phyloP scores from a whole-genome alignment of 2,329 filamentous ascomycete species.

The Arthroderma uncinatum region DNA sequence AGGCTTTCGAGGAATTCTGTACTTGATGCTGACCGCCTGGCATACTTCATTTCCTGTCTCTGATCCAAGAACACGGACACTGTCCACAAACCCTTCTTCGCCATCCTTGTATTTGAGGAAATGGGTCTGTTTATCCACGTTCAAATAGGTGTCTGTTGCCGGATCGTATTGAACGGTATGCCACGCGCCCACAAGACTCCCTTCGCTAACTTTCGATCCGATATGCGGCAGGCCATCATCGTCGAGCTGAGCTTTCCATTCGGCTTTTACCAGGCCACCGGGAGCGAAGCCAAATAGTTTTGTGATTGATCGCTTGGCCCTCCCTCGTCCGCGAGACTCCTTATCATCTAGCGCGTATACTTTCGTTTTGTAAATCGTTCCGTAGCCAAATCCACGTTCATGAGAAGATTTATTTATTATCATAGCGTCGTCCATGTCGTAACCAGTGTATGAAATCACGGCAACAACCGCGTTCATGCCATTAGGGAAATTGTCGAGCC shows the following conservation, averaged over 20 bases:
- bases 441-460: conserved; percentile 96
- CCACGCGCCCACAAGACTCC: conserved; percentile 78
- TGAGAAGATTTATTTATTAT: conserved; percentile 96
- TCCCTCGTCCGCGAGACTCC: conserved; percentile 50
- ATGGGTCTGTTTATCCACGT: conserved; percentile 74
- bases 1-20: conserved; percentile 78
- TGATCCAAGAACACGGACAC: conserved; percentile 79
- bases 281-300: conserved; percentile 90
- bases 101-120: conserved; percentile 91
- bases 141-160: conserved; percentile 61
- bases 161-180: conserved; percentile 73
- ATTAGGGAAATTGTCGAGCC: conserved; percentile 96
- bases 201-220: conserved; percentile 64
- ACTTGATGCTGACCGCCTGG: conserved; percentile 84
- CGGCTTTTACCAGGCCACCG: conserved; percentile 57
- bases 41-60: conserved; percentile 73
- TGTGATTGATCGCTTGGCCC: conserved; percentile 56
- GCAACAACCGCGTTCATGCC: conserved; percentile 91
- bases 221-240: conserved; percentile 77
- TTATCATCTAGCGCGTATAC: conserved; percentile 78
- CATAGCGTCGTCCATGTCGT: conserved; percentile 99
- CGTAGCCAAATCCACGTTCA: conserved; percentile 89
- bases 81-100: conserved; percentile 80
- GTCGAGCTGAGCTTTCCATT: conserved; percentile 63
- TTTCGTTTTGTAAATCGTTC: conserved; percentile 97